phyloP scores from a whole-genome alignment of 2,329 filamentous ascomycete species.

The Cladosporium halotolerans region DNA sequence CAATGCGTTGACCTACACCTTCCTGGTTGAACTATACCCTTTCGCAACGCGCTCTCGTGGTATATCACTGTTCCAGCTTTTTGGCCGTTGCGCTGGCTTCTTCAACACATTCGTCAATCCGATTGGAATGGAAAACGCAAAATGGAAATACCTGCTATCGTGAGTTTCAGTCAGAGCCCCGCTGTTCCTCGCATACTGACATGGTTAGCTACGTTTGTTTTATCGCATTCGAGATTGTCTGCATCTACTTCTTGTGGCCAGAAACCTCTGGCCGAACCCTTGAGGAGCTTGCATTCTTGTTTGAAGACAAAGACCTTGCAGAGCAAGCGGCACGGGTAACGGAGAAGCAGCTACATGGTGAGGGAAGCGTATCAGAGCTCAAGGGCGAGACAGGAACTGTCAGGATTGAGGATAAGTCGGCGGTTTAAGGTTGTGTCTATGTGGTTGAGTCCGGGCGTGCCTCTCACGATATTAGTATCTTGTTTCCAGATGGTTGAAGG shows the following conservation, averaged over 20 bases:
- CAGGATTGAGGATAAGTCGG: conserved; percentile 3
- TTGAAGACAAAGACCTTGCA: conserved; percentile 25
- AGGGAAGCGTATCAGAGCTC: not conserved
- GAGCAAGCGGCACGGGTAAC: not conserved
- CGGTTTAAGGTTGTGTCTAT: no score
- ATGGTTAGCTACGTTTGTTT: conserved; percentile 35
- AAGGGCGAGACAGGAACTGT: not conserved
- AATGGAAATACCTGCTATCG: conserved; percentile 39
- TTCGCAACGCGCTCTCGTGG: conserved; percentile 53
- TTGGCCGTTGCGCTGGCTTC: conserved; percentile 45
- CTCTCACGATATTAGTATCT: no score
- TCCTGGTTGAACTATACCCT: conserved; percentile 55
- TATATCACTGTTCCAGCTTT: conserved; percentile 53
- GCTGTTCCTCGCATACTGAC: not conserved
- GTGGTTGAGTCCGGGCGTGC: no score
- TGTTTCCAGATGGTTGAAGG: no score
- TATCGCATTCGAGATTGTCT: conserved; percentile 37
- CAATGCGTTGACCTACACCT: conserved; percentile 60
- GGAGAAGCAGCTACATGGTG: conserved; percentile 9
- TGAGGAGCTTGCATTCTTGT: conserved; percentile 41
- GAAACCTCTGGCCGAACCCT: conserved; percentile 38
- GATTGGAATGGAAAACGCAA: conserved; percentile 37
- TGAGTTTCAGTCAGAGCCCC: not conserved
- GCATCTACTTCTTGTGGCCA: conserved; percentile 43
- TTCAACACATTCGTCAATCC: conserved; percentile 46